Evolutionary conservation across 164 flowering plant species (phyloP).

Genomic region (Aristolochia contorta): DNA sequence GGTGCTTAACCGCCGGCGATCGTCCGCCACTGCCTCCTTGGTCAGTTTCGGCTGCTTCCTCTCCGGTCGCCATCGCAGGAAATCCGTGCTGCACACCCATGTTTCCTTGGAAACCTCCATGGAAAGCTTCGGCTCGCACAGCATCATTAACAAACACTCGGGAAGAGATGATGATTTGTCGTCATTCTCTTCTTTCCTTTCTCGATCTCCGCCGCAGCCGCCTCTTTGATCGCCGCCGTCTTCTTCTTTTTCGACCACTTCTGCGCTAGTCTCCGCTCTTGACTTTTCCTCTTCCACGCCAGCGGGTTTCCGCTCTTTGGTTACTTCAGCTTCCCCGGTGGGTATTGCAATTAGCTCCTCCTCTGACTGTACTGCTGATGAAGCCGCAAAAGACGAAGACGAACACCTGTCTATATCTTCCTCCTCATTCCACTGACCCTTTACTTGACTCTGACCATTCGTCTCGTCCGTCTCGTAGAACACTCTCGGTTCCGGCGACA

Average conservation of each 20-base stretch:
- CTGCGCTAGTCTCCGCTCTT: background rate
- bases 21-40: slow-evolving; percentile 24
- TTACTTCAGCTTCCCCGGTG: background rate
- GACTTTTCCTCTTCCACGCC: slow-evolving; percentile 11
- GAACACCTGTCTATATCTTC: no score
- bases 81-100: slow-evolving; percentile 87
- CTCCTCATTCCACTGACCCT: no score
- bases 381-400: no score
- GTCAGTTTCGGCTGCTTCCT: slow-evolving; percentile 31
- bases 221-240: background rate
- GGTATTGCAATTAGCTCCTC: no score
- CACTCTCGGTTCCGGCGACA: slow-evolving; percentile 1
- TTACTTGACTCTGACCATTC: slow-evolving; percentile 3
- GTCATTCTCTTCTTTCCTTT: background rate
- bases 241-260: slow-evolving; percentile 1
- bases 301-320: slow-evolving; percentile 7
- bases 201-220: background rate
- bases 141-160: slow-evolving; percentile 83
- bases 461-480: background rate
- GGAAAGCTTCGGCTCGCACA: slow-evolving; percentile 94
- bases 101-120: slow-evolving; percentile 98
- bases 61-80: slow-evolving; percentile 48
- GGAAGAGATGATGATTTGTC: slow-evolving; percentile 44
- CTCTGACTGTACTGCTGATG: no score
- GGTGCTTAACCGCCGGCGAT: background rate